A percentile compares a stretch with the other conserved stretches of the same genome.
Evolutionary conservation across 192 early-diverging fungal species (phyloP).

Genomic region (Geosiphon pyriformis): DNA sequence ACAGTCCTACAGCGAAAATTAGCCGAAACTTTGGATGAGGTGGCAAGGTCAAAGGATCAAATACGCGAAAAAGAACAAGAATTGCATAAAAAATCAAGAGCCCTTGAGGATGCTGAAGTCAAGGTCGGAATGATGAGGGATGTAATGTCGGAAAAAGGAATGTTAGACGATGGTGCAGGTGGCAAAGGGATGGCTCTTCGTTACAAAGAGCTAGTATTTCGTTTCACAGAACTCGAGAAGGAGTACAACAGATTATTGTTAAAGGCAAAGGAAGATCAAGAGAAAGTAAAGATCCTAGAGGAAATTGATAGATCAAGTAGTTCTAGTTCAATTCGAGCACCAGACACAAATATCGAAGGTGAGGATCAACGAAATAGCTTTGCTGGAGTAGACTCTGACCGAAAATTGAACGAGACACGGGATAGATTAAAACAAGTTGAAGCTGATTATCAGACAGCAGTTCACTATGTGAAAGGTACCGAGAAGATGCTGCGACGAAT

Average conservation of each 20-base stretch:
- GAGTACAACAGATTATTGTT: conserved; percentile 25
- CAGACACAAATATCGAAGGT: conserved; percentile 1
- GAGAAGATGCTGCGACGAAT: conserved; percentile 31
- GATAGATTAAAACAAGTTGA: conserved; percentile 35
- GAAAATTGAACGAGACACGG: conserved; percentile 17
- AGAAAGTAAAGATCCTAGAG: conserved; percentile 19
- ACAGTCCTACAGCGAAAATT: conserved; percentile 37
- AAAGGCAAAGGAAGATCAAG: conserved; percentile 25
- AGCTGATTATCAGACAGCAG: conserved; percentile 37
- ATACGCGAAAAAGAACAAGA: conserved; percentile 39
- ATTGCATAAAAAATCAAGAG: conserved; percentile 32
- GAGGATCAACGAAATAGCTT: conserved; percentile 12
- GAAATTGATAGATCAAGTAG: background rate
- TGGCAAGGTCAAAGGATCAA: conserved; percentile 29
- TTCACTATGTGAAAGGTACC: conserved; percentile 30
- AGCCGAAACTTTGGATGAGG: conserved; percentile 38
- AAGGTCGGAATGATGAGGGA: conserved; percentile 45
- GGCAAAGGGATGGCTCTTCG: conserved; percentile 6
- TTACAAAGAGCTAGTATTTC: conserved; percentile 21
- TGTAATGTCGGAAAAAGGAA: conserved; percentile 40
- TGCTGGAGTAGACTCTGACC: background rate
- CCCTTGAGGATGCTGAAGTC: conserved; percentile 46
- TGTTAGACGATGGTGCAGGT: conserved; percentile 32
- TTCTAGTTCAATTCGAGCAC: background rate
- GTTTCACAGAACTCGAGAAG: conserved; percentile 26